These are phyloP conservation scores for Brassica juncea DNA, from an alignment of 345 rosid species.

Conservation along the genomic window DNA sequence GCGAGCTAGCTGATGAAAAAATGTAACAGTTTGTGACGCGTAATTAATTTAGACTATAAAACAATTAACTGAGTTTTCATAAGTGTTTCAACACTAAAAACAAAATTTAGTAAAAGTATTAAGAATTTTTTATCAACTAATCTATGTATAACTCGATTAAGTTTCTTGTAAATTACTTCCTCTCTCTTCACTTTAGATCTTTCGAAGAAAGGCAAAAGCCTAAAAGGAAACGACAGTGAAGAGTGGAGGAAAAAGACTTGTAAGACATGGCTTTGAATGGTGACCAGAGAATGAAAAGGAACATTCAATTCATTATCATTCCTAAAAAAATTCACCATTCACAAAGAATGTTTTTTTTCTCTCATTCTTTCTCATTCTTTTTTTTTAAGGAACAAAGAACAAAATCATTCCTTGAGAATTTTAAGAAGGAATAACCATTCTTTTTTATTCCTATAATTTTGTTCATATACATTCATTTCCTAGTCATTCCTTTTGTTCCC, in stretches of 20 bases:
- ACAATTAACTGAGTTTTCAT: not conserved
- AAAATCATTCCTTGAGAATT: too few relatives aligned
- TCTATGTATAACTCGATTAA: not conserved
- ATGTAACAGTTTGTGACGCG: not conserved
- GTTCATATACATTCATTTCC: too few relatives aligned
- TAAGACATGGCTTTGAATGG: not conserved
- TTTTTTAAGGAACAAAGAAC: too few relatives aligned
- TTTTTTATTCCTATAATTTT: too few relatives aligned
- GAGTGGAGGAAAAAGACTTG: conserved; percentile 44
- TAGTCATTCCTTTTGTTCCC: too few relatives aligned
- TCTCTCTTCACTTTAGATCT: conserved; percentile 9
- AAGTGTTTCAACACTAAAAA: not conserved
- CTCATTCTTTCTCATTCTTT: too few relatives aligned
- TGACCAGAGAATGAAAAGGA: too few relatives aligned
- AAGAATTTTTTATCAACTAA: not conserved
- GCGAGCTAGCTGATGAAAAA: not conserved
- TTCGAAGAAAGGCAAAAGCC: conserved; percentile 33
- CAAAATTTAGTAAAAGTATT: not conserved
- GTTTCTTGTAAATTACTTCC: not conserved
- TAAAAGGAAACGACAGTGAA: conserved; percentile 15
- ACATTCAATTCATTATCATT: too few relatives aligned
- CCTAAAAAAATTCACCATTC: too few relatives aligned
- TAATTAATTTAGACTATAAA: not conserved
- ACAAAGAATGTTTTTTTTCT: too few relatives aligned
- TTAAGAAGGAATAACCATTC: too few relatives aligned